These are phyloP conservation scores for Kingdonia uniflora DNA, from an alignment of 164 flowering plant species.

Conservation along the genomic window DNA sequence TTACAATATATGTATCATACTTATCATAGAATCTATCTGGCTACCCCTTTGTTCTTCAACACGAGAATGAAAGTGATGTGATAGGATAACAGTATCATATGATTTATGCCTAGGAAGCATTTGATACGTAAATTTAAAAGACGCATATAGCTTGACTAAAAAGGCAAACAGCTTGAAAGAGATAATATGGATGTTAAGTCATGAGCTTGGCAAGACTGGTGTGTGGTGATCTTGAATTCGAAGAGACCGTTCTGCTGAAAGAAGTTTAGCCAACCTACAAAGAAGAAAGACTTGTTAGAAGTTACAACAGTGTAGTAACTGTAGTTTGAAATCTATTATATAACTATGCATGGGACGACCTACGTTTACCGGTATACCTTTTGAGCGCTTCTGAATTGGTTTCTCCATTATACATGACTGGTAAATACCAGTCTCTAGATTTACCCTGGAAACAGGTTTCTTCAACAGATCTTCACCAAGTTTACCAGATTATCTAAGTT, in stretches of 20 bases:
- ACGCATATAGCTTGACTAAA: neutral
- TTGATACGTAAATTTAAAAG: neutral
- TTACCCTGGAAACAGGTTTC: conserved; percentile 26
- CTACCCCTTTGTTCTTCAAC: too few relatives aligned
- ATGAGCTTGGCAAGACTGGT: neutral
- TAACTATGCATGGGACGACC: neutral
- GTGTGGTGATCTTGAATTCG: conserved; percentile 24
- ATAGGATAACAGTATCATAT: too few relatives aligned
- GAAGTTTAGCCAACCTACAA: conserved; percentile 28
- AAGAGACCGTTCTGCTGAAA: conserved; percentile 23
- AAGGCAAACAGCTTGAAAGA: too few relatives aligned
- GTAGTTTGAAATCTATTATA: neutral
- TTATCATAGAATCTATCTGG: too few relatives aligned
- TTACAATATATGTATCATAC: too few relatives aligned
- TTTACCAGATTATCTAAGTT: conserved; percentile 25
- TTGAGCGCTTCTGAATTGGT: conserved; percentile 28
- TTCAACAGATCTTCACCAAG: conserved; percentile 26
- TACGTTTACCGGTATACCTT: conserved; percentile 12
- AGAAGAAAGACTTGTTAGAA: neutral
- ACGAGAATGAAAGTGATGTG: too few relatives aligned
- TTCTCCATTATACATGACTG: conserved; percentile 16
- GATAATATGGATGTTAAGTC: conserved; percentile 10
- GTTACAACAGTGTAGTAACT: neutral
- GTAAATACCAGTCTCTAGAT: conserved; percentile 21
- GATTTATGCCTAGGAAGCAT: too few relatives aligned